These are phyloP conservation scores for Solanum chaucha DNA, from an alignment of 257 asterid genomes.

Conservation along the genomic window DNA sequence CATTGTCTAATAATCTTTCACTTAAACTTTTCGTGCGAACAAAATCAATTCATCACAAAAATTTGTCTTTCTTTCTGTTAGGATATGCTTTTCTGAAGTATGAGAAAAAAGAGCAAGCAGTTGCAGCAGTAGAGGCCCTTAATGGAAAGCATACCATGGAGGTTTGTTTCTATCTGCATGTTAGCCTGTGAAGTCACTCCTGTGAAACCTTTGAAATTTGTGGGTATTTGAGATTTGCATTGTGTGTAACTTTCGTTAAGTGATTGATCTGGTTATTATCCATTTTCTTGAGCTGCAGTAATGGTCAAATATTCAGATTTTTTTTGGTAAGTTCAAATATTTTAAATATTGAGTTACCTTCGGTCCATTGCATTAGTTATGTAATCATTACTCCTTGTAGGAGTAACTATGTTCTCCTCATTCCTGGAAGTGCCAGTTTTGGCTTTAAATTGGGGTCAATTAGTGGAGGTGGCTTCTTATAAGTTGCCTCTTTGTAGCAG, in stretches of 20 bases:
- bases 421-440: not conserved
- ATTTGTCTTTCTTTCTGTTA: slow-evolving; percentile 10
- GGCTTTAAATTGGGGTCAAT: not conserved
- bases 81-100: slow-evolving; percentile 93
- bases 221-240: not conserved
- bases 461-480: not conserved
- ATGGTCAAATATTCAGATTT: not conserved
- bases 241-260: not conserved
- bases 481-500: not conserved
- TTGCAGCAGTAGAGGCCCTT: slow-evolving; percentile 79
- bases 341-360: not conserved
- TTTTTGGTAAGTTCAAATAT: not conserved
- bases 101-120: slow-evolving; percentile 80
- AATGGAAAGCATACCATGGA: slow-evolving; percentile 93
- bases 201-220: not conserved
- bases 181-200: not conserved
- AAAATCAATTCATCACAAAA: not conserved
- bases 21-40: not conserved
- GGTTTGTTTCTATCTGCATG: slow-evolving; percentile 33
- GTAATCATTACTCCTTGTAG: not conserved
- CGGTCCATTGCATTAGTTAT: not conserved
- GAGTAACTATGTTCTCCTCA: not conserved
- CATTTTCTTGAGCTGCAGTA: not conserved
- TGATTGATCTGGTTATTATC: not conserved
- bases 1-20: not conserved